These are phyloP conservation scores for Carex scoparia DNA, from an alignment of 176 grass and related monocot species.

Conservation along the genomic window DNA sequence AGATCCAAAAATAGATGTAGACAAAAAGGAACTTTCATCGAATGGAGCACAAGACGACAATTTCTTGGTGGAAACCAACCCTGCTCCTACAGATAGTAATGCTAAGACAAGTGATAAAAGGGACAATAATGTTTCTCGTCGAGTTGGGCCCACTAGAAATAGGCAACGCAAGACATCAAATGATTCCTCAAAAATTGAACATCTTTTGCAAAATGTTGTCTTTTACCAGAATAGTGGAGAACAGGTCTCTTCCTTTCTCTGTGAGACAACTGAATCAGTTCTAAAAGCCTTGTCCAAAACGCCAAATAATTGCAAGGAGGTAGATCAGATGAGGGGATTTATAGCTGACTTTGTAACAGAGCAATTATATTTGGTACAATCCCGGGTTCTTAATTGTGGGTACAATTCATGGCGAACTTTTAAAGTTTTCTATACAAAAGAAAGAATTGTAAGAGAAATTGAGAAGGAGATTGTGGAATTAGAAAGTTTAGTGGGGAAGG, in stretches of 20 bases:
- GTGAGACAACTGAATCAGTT: constrained; percentile 25
- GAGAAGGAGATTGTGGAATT: constrained; percentile 34
- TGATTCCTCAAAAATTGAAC: constrained; percentile 41
- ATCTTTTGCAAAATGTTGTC: constrained; percentile 45
- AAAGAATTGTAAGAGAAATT: constrained; percentile 39
- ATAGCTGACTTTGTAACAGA: constrained; percentile 39
- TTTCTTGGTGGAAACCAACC: neutral
- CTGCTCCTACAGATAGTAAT: neutral
- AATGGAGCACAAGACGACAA: constrained; percentile 14
- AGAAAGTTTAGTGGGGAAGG: constrained; percentile 22
- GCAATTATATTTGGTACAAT: constrained; percentile 42
- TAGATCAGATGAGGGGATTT: constrained; percentile 11
- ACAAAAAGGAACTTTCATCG: neutral
- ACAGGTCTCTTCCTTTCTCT: constrained; percentile 38
- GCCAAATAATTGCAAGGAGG: constrained; percentile 8
- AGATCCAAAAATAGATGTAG: constrained; percentile 9
- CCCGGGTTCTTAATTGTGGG: constrained; percentile 35
- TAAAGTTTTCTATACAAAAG: constrained; percentile 28
- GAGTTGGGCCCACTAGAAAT: neutral
- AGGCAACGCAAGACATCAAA: constrained; percentile 12
- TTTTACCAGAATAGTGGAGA: neutral
- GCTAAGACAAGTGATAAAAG: constrained; percentile 1
- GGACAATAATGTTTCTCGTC: neutral
- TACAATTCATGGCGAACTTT: constrained; percentile 44
- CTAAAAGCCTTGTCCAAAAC: constrained; percentile 15